phyloP scores from a whole-genome alignment of 2,329 filamentous ascomycete species.

The Epichloe bromicola region DNA sequence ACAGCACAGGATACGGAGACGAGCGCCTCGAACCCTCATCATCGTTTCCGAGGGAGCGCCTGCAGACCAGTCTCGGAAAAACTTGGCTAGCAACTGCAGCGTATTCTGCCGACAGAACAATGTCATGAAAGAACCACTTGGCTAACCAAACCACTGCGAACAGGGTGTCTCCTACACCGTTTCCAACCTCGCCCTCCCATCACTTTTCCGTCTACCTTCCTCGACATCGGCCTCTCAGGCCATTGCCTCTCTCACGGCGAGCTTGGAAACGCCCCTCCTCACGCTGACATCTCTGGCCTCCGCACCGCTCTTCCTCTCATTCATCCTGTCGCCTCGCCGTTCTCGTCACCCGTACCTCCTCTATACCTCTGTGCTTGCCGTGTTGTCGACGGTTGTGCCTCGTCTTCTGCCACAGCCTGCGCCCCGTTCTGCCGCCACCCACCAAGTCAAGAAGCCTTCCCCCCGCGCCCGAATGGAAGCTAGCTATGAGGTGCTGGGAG shows the following conservation, averaged over 20 bases:
- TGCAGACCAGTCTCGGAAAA: too few relatives aligned
- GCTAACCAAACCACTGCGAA: background rate
- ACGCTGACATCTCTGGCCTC: conserved; percentile 56
- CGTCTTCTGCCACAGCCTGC: conserved; percentile 28
- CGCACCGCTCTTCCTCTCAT: conserved; percentile 64
- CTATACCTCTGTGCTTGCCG: conserved; percentile 63
- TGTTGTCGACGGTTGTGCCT: conserved; percentile 44
- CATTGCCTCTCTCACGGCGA: conserved; percentile 52
- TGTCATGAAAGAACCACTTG: conserved; percentile 1
- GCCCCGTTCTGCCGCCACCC: conserved; percentile 14
- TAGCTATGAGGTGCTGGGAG: conserved; percentile 56
- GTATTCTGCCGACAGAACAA: background rate
- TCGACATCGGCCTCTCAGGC: conserved; percentile 58
- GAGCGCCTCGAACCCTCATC: too few relatives aligned
- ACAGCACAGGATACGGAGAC: too few relatives aligned
- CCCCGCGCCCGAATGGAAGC: conserved; percentile 44
- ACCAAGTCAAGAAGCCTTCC: conserved; percentile 17
- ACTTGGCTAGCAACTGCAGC: too few relatives aligned
- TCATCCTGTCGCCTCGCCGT: conserved; percentile 58
- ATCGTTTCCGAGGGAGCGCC: too few relatives aligned
- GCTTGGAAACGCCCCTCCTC: conserved; percentile 52
- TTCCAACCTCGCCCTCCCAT: conserved; percentile 63
- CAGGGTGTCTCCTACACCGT: conserved; percentile 85
- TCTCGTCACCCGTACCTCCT: conserved; percentile 79
- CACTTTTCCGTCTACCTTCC: conserved; percentile 68